These are phyloP conservation scores for Epichloe bromicola DNA, from an alignment of 2,329 filamentous ascomycete genomes.

Conservation along the genomic window DNA sequence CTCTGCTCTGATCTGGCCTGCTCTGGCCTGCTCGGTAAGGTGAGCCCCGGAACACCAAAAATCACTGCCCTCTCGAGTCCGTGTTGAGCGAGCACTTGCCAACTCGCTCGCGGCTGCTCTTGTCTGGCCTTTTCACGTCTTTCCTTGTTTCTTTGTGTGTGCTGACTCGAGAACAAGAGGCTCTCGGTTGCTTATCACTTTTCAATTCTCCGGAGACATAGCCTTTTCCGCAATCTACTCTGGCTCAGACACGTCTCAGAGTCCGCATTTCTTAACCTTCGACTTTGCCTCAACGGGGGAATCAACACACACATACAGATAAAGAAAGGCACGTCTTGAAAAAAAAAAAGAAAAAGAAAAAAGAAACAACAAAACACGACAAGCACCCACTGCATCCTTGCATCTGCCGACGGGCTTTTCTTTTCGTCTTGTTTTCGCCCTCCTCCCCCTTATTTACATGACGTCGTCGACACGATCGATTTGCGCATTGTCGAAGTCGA, in stretches of 20 bases:
- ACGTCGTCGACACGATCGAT: slow-evolving; percentile 2
- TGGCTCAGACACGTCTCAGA: slow-evolving; percentile 7
- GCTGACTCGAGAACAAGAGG: not conserved
- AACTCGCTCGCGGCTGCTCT: not conserved
- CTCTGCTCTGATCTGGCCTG: not conserved
- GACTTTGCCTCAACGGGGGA: not conserved
- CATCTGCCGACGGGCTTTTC: not conserved
- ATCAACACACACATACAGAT: not conserved
- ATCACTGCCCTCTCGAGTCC: not conserved
- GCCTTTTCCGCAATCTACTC: slow-evolving; percentile 2
- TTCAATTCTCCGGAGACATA: not conserved
- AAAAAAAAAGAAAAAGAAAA: not conserved
- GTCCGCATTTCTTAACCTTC: slow-evolving; percentile 5
- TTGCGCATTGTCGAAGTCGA: slow-evolving; percentile 1
- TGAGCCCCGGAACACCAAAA: not conserved
- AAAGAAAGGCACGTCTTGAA: not conserved
- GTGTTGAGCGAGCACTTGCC: not conserved
- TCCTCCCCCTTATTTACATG: not conserved
- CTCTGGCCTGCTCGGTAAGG: not conserved
- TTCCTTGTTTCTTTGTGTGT: not conserved
- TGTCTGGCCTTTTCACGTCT: not conserved
- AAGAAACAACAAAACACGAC: not conserved
- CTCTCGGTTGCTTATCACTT: not conserved
- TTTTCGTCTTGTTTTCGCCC: not conserved
- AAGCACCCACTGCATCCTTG: not conserved